These are phyloP conservation scores for Tylopilus cervinicoccineus DNA, from an alignment of 768 basidiomycete species.

Conservation along the genomic window DNA sequence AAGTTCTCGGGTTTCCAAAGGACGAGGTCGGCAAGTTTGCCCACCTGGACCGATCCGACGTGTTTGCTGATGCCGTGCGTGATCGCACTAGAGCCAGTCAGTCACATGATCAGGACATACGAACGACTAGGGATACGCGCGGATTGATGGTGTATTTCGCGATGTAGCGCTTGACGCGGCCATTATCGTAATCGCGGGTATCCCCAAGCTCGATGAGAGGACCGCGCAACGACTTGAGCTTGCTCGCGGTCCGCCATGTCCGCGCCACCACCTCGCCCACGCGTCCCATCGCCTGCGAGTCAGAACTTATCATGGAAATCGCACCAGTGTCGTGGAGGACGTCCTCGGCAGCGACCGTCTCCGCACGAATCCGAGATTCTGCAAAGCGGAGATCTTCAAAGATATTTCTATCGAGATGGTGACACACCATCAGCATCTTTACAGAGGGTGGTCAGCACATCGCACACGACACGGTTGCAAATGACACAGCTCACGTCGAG, in stretches of 20 bases:
- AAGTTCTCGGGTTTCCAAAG: slow-evolving; percentile 95
- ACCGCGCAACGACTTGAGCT: slow-evolving; percentile 80
- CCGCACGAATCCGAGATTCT: slow-evolving; percentile 93
- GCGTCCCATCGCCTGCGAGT: slow-evolving; percentile 97
- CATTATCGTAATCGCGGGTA: slow-evolving; percentile 55
- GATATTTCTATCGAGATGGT: slow-evolving; percentile 89
- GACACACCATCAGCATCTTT: slow-evolving; percentile 99
- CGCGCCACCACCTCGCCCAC: slow-evolving; percentile 91
- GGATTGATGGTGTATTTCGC: slow-evolving; percentile 98
- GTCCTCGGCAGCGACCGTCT: slow-evolving; percentile 97
- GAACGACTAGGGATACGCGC: slow-evolving; percentile 41
- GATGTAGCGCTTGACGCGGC: slow-evolving; percentile 89
- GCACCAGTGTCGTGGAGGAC: slow-evolving; percentile 90
- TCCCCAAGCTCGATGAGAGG: slow-evolving; percentile 62
- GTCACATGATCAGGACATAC: slow-evolving; percentile 26
- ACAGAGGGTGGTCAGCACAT: slow-evolving; percentile 1
- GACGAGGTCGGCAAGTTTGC: slow-evolving; percentile 89
- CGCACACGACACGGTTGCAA: not conserved
- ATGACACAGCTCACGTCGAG: slow-evolving; percentile 69
- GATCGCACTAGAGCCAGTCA: slow-evolving; percentile 55
- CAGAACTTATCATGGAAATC: slow-evolving; percentile 94
- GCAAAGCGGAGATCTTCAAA: slow-evolving; percentile 94
- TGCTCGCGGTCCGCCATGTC: slow-evolving; percentile 97
- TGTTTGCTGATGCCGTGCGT: slow-evolving; percentile 88
- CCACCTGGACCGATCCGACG: slow-evolving; percentile 79